phyloP scores from a whole-genome alignment of 371 early-diverging fungal genomes.

The Mucor velutinosus region DNA sequence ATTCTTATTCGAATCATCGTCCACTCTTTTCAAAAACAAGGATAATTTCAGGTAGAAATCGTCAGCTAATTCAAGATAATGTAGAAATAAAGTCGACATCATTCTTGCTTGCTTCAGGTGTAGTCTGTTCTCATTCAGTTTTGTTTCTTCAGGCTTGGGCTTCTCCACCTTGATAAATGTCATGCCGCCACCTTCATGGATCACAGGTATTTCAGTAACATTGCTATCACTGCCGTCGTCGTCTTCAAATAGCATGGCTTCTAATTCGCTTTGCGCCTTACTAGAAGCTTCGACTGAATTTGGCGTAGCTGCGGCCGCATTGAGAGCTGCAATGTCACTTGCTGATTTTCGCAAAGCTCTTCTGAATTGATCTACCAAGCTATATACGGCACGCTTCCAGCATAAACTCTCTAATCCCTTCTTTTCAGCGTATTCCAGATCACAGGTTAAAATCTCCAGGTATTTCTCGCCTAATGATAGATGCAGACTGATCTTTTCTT shows the following conservation, averaged over 20 bases:
- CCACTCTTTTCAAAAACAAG: slow-evolving; percentile 38
- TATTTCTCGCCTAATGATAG: slow-evolving; percentile 50
- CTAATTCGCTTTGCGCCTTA: slow-evolving; percentile 6
- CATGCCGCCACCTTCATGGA: slow-evolving; percentile 20
- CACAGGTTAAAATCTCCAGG: slow-evolving; percentile 49
- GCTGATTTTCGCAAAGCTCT: slow-evolving; percentile 39
- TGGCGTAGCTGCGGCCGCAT: neutral
- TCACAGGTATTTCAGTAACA: slow-evolving; percentile 9
- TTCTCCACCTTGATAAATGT: slow-evolving; percentile 16
- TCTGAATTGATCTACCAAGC: slow-evolving; percentile 63
- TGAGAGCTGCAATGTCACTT: neutral
- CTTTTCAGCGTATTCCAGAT: slow-evolving; percentile 58
- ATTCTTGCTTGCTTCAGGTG: slow-evolving; percentile 8
- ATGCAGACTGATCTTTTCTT: slow-evolving; percentile 42
- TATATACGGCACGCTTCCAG: slow-evolving; percentile 69
- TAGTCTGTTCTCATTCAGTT: slow-evolving; percentile 5
- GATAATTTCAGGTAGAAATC: slow-evolving; percentile 48
- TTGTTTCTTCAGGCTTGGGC: neutral
- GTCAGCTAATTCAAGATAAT: slow-evolving; percentile 43
- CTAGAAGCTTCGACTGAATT: neutral
- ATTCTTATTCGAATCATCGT: slow-evolving; percentile 7
- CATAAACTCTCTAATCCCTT: slow-evolving; percentile 65
- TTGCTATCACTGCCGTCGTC: slow-evolving; percentile 15
- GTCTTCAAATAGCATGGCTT: slow-evolving; percentile 9
- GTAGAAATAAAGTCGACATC: slow-evolving; percentile 19